These are phyloP conservation scores for Craspedostauros australis DNA, from an alignment of 108 stramenopile genomes.

Conservation along the genomic window DNA sequence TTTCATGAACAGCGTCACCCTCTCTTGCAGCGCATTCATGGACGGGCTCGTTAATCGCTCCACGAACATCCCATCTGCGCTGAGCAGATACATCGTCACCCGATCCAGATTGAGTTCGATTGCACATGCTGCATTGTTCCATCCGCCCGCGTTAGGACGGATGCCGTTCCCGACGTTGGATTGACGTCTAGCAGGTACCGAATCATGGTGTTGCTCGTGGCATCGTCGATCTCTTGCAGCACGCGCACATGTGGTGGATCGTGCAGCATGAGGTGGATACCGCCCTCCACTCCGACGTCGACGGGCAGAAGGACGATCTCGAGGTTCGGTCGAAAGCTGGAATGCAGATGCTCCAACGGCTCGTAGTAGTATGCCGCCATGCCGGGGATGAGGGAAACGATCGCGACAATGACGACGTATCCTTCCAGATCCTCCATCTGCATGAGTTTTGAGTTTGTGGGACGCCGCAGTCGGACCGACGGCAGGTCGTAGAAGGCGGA, in stretches of 20 bases:
- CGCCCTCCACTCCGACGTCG: conserved; percentile 16
- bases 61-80: conserved; percentile 27
- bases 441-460: too few relatives aligned
- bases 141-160: too few relatives aligned
- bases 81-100: conserved; percentile 20
- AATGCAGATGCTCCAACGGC: conserved; percentile 27
- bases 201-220: too few relatives aligned
- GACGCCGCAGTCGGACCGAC: too few relatives aligned
- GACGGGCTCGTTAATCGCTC: conserved; percentile 22
- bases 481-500: too few relatives aligned
- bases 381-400: conserved; percentile 15
- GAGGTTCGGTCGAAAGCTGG: conserved; percentile 5
- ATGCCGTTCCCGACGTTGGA: too few relatives aligned
- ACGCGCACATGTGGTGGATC: conserved; percentile 14
- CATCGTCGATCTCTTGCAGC: conserved; percentile 18
- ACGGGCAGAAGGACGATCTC: conserved; percentile 29
- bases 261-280: conserved; percentile 6
- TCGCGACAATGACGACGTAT: conserved; percentile 16
- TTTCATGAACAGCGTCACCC: conserved; percentile 14
- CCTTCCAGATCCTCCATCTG: too few relatives aligned
- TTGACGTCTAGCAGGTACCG: too few relatives aligned
- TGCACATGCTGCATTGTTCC: too few relatives aligned
- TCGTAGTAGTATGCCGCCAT: conserved; percentile 25
- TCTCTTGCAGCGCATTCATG: conserved; percentile 17
- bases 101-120: conserved; percentile 18